Base-by-base conservation (phyloP, 2,329 filamentous ascomycete species). In the Colletotrichum chlorophyti region DNA sequence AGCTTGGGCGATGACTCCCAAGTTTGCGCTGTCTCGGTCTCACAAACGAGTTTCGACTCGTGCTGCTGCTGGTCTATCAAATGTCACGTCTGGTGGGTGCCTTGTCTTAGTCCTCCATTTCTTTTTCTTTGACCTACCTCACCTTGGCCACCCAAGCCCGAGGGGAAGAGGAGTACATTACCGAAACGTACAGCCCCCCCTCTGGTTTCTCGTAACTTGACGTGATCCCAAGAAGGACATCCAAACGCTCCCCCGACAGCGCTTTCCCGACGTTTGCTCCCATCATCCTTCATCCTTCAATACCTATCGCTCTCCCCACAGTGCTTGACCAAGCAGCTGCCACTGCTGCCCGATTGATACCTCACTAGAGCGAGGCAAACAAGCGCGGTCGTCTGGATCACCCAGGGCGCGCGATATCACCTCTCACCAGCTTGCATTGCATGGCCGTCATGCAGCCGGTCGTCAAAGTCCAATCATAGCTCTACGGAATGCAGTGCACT, bases 281-380 rank as follows among this genome's bases (percentile, higher is more conserved):
- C 29, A 29, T 12, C 49, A 19, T 32, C n/a, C 26, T 50, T 8
- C 26, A 15, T 29, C 27, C 46, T 37, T 50, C 34, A 14, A 37
- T 37, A 10, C 12, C n/a, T 37, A 37, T n/a, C 42, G 11, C 34
- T 19, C 19, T 34, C 42, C 34, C 29, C 42, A 34, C 42, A 46
- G 15, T 26, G 23, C 40, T 31, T 32, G 38, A 57, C 57, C 57
- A 60, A 49, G 50, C 32, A 50, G 43, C 52, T 60, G 32, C 34
- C 48, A 23, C 60, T 62, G 60, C 51, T 62, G 60, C 60, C 60
- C 60, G 50, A 62, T 62, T 62, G 51, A 58, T 53, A 60, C 58
- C 58, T 59, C 58, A 60, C 51, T 32, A 35, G 41, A 26, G 35
- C 41, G 41, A 53, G 47, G 58, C 58, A 60, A 48, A 58, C 21